Evolutionary conservation across 768 basidiomycete species (phyloP).

Genomic region (Phanerochaete carnosa): DNA sequence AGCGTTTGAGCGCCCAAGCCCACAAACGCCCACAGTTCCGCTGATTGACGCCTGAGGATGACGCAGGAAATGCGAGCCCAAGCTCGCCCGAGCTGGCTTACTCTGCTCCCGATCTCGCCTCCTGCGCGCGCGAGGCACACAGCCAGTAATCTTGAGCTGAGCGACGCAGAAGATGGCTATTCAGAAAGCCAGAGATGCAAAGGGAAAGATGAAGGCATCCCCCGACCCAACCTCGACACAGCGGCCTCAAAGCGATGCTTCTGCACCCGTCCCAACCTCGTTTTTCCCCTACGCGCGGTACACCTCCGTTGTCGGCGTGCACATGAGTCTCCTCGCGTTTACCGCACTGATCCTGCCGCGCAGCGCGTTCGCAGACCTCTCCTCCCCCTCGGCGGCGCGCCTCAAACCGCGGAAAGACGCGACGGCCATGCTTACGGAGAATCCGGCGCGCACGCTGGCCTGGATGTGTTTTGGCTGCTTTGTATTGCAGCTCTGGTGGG

Average conservation of each 20-base stretch:
- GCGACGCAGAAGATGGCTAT: neutral
- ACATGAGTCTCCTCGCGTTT: conserved; percentile 63
- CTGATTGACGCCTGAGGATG: neutral
- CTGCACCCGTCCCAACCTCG: neutral
- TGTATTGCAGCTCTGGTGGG: conserved; percentile 38
- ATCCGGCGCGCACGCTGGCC: conserved; percentile 31
- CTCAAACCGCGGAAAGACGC: conserved; percentile 34
- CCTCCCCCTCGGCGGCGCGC: conserved; percentile 17
- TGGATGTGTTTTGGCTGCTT: conserved; percentile 35
- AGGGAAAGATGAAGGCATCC: neutral
- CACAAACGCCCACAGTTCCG: neutral
- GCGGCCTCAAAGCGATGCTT: neutral
- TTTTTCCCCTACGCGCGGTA: conserved; percentile 56
- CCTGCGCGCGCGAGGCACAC: neutral
- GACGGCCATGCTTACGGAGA: conserved; percentile 37
- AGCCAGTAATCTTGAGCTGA: neutral
- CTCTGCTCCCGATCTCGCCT: neutral
- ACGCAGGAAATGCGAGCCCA: neutral
- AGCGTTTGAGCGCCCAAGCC: neutral
- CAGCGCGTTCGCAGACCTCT: conserved; percentile 41
- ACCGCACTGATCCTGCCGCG: conserved; percentile 70
- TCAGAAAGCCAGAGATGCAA: neutral
- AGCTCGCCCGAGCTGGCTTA: neutral
- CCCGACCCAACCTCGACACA: neutral
- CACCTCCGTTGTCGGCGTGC: conserved; percentile 65